Conservation (phyloP, 2,329 filamentous ascomycete genomes). For the Colletotrichum tamarilloi region DNA sequence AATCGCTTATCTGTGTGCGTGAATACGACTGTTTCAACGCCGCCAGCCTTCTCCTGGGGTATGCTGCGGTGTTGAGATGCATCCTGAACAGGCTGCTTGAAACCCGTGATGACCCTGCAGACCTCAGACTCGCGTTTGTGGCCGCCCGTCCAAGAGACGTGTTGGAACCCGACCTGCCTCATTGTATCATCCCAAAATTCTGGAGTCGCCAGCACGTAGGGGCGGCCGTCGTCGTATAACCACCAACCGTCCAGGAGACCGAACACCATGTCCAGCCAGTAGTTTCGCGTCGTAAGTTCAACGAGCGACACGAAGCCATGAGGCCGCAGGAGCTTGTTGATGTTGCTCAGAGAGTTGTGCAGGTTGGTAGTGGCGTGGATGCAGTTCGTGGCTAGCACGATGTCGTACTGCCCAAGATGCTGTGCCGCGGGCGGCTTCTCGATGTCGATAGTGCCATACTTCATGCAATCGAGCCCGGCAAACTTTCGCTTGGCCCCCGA, state of each 20-base stretch:
- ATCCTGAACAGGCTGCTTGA: too few species aligned
- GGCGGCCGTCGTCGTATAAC: background rate
- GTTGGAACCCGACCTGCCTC: background rate
- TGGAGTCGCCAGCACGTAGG: background rate
- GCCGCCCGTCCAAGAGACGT: background rate
- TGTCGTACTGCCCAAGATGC: background rate
- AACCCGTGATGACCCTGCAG: too few species aligned
- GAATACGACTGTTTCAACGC: too few species aligned
- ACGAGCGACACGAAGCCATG: background rate
- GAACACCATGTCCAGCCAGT: slow-evolving; percentile 1
- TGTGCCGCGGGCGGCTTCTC: slow-evolving; percentile 3
- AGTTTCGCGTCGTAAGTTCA: background rate
- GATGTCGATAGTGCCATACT: background rate
- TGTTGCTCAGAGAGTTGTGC: background rate
- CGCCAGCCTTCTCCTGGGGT: too few species aligned
- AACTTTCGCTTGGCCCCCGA: background rate
- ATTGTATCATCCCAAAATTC: background rate
- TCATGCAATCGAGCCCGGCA: background rate
- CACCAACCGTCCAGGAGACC: background rate
- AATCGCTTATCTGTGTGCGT: too few species aligned
- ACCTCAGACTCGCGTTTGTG: too few species aligned
- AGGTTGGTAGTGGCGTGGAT: slow-evolving; percentile 6
- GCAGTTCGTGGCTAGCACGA: slow-evolving; percentile 2
- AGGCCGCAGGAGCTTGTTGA: background rate
- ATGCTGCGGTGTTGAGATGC: too few species aligned